Base-by-base conservation (phyloP, 2,329 filamentous ascomycete species). In the Pseudogymnoascus sp. region DNA sequence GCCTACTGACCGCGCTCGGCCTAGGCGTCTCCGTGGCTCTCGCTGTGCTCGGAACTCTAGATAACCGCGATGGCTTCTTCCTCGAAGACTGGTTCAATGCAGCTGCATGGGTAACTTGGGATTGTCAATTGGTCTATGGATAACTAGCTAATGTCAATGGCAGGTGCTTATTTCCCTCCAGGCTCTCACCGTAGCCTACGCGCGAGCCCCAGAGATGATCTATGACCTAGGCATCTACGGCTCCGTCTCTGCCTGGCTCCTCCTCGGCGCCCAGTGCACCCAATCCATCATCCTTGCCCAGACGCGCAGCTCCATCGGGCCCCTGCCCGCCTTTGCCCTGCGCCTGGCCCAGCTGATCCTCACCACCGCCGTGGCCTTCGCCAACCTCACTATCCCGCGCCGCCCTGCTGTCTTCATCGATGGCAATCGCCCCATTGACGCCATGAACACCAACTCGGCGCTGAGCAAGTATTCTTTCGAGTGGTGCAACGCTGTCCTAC, bases 371-470 rank as follows among this genome's bases (percentile, higher is more conserved):
- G 74, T 84, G 16, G 74, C 76, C 12, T 66, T 82, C 50, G 74
- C 78, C 14, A 81, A 81, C 66, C 66, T 88, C 11, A 78, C 81
- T 1, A 76, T 91, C 12, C 88, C 87, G 3, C 82, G 89, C 46
- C 81, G 89, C 10, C 89, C 89, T 3, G 79, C 86, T 61, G 85
- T 92, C 16, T 90, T 80, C 70, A 81, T 69, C 66, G 72, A 86
- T 40, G 85, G 79, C 26, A 56, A 33, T 11, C 77, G 79, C 56
- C 71, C 79, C 3, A 86, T 93, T 33, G 89, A 93, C 70, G 77
- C 78, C 14, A 81, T 88, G 75, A 81, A 79, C 68, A 88, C 86
- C 0, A 79, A 78, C 3, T 86, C 86, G 2, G 82, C 85, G 1
- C 77, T 88, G 59, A 80, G 76, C 60, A 82, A 84, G 60, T 84